These are phyloP conservation scores for Hypericum androsaemum DNA, from an alignment of 345 rosid species.

Conservation along the genomic window DNA sequence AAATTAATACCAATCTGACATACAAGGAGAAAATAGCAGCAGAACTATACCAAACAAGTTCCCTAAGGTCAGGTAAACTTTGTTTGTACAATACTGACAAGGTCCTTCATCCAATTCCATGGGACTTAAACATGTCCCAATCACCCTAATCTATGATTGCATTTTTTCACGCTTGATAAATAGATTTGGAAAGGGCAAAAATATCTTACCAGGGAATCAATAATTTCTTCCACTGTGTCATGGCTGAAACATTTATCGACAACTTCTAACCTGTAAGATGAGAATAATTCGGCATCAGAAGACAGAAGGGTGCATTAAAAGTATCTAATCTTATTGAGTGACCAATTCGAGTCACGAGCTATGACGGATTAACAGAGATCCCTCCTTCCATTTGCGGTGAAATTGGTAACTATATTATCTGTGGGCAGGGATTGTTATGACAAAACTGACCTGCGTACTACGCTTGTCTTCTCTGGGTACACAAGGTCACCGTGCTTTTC, in stretches of 20 bases:
- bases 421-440: background rate
- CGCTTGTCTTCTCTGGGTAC: slow-evolving; percentile 58
- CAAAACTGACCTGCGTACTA: slow-evolving; percentile 53
- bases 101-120: no score
- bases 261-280: slow-evolving; percentile 42
- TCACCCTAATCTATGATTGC: background rate
- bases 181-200: background rate
- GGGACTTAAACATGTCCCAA: no score
- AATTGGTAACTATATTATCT: background rate
- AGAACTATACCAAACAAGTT: no score
- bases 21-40: no score
- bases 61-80: no score
- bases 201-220: slow-evolving; percentile 60
- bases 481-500: slow-evolving; percentile 55
- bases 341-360: background rate
- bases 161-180: background rate
- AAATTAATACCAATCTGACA: no score
- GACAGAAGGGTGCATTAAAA: background rate
- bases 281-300: background rate
- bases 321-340: background rate
- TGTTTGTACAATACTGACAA: no score
- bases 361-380: background rate
- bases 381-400: background rate
- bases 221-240: slow-evolving; percentile 81
- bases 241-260: slow-evolving; percentile 73